Conservation (phyloP, 1,284 basidiomycete genomes). For the Cutaneotrichosporon dermatis region DNA sequence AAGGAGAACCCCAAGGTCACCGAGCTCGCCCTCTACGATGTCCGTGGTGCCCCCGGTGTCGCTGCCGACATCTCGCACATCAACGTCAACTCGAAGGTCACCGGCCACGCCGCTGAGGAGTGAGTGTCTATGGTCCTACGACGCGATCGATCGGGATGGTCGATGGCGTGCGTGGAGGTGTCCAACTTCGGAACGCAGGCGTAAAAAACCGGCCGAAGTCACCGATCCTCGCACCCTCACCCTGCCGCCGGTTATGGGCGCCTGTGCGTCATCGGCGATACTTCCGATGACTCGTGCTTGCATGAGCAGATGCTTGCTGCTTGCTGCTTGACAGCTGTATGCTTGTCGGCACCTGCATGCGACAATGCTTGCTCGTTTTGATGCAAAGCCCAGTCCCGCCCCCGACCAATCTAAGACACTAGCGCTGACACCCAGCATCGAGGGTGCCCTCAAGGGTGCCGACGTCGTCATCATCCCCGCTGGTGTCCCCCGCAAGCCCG, state of each 20-base stretch:
- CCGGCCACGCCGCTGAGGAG: constrained; percentile 58
- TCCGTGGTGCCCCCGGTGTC: constrained; percentile 93
- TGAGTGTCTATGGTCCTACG: constrained; percentile 24
- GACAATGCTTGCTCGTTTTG: too few relatives aligned
- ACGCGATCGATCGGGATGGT: not conserved
- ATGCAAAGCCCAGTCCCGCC: too few relatives aligned
- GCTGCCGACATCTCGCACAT: constrained; percentile 92
- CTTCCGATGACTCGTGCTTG: not conserved
- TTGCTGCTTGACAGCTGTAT: too few relatives aligned
- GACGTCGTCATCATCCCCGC: constrained; percentile 94
- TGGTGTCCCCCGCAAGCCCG: constrained; percentile 94
- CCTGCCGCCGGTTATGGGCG: not conserved
- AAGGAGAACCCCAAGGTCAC: constrained; percentile 80
- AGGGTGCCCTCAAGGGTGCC: constrained; percentile 76
- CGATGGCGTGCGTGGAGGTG: not conserved
- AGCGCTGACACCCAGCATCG: constrained; percentile 56
- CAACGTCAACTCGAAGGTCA: constrained; percentile 54
- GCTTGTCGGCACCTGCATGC: too few relatives aligned
- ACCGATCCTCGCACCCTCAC: not conserved
- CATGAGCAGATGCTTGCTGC: too few relatives aligned
- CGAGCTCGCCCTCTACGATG: constrained; percentile 87
- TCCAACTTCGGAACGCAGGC: not conserved
- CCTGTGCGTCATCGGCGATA: not conserved
- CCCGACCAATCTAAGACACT: not conserved
- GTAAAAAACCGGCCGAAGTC: not conserved